Evolutionary conservation across 2,329 filamentous ascomycete species (phyloP), one percentile per base, ranked within the genome.

Genomic region (Arthrobotrys sphaeroides): DNA sequence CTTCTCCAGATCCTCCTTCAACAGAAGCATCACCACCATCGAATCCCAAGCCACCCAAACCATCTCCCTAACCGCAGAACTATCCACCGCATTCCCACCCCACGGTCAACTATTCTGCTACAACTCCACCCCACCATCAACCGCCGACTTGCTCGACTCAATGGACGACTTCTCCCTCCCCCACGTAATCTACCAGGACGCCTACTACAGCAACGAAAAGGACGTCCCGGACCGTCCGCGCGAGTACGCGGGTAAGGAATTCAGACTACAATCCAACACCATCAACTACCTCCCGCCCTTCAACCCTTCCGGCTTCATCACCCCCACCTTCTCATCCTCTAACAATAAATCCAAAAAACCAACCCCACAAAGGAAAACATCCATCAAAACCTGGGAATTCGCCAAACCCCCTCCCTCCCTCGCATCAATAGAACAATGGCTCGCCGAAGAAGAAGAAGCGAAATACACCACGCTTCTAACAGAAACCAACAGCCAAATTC

Each of bases 231-330:
- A 90, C 40, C 87, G 90, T 62, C 83, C 86, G 31, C 87, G 92
- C 62, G 93, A 97, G 82, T 98, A 97, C 83, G 94, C 91, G 5
- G 94, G 94, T 2, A 89, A 89, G 78, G 91, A 96, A 79, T 97
- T 96, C 81, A 90, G 88, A 70, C 84, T 97, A 5, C 87, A 89
- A 79, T 90, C 93, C 73, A 89, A 87, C 64, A 91, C 90, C 0
- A 81, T 96, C 5, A 92, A 91, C 0, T 97, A 89, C 82, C 87
- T 98, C 1, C 91, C 93, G 0, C 84, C 88, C 0, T 98, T 98
- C 78, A 89, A 96, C 80, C 83, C 88, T 1, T 86, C 84, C 4
- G 89, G 88, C 26, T 51, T 62, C 5, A 84, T 83, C 24, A 47
- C 62, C 12, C 26, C 64, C 12, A 83, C 0, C 70, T n/a, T n/a